Base-by-base conservation (phyloP, 371 early-diverging fungal genomes). In the Apophysomyces trapeziformis region DNA sequence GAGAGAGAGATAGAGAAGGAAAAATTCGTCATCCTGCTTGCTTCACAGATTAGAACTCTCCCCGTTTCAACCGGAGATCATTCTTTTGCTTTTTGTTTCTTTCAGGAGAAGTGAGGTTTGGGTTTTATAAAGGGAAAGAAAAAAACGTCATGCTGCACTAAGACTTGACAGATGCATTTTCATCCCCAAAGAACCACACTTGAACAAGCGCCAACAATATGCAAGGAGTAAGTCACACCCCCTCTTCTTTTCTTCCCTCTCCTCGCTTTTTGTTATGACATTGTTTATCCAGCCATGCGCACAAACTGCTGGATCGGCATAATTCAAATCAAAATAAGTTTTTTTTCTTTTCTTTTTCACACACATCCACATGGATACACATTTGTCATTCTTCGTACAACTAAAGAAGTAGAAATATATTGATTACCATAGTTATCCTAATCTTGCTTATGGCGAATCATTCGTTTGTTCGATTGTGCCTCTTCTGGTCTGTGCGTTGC, bases 261-360 rank as follows among this genome's bases (percentile, higher is more conserved):
- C 21, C n/a, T 26, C 21, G 21, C 54, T 16, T 8, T 21, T 50
- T 50, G 54, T 50, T 50, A 50, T 50, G 54, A 50, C 54, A 50
- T 50, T 50, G 54, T 50, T 50, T 50, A 21, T 50, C 21, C 54
- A 16, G 54, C 54, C 54, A 50, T 21, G 54, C 54, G 54, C 54
- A 50, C 54, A 50, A 50, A 50, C 54, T 18, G 21, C 11, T 50
- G 54, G 54, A 50, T 50, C 54, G 54, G 54, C 54, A 50, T 50
- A 50, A 50, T 50, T 50, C n/a, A 26, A 47, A 26, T 50, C 4
- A 16, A 21, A 50, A 16, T 3, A 32, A 50, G 21, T 7, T 18
- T n/a, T 8, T 7, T 18, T 50, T 16, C 2, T 12, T 50, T 50
- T 50, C 21, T 18, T 50, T 18, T 4, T 1, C 32, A 26, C 32